Base-by-base conservation (phyloP, 2,329 filamentous ascomycete species). In the Alternaria viburni region DNA sequence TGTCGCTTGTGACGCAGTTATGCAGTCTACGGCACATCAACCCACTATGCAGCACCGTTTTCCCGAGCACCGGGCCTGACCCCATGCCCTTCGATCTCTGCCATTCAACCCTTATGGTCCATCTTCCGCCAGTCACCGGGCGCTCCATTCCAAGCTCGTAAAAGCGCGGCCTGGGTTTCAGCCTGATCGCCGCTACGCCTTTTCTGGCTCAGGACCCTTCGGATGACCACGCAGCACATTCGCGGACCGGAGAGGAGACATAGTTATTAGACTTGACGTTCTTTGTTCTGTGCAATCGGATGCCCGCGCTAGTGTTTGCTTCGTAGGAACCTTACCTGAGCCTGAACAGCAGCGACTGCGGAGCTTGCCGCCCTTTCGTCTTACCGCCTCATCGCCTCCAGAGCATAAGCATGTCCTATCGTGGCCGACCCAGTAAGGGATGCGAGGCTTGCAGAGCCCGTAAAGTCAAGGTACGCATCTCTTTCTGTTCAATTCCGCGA, bases 351-450 rank as follows among this genome's bases (percentile, higher is more conserved):
- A 58, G 26, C 50, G 23, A 41, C 43, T 26, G 26, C 57, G 47
- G 32, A 59, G n/a, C 41, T 59, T 21, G 57, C 47, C 46, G 59
- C 50, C 10, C 49, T 44, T 51, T 46, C 44, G 26, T 46, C 26
- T 45, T 45, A 30, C 30, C 49, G 55, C 44, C 30, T 23, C 44
- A 28, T 26, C 19, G 21, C 36, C 32, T 26, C 50, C 60, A 62
- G 11, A 25, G 10, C 57, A n/a, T n/a, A 10, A 57, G 28, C 45
- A 78, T 77, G 75, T 75, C 74, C 26, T 78, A 78, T 59, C 74
- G 75, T 32, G 76, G 77, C 56, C 66, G 75, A 21, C 77, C 76
- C 12, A 79, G 77, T 64, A 79, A 77, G 70, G 76, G 77, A 26
- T 79, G 76, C 47, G 72, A 77, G 59, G 65, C 71, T 41, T 79